phyloP scores from a whole-genome alignment of 192 early-diverging fungal species.

The Podila epigama region DNA sequence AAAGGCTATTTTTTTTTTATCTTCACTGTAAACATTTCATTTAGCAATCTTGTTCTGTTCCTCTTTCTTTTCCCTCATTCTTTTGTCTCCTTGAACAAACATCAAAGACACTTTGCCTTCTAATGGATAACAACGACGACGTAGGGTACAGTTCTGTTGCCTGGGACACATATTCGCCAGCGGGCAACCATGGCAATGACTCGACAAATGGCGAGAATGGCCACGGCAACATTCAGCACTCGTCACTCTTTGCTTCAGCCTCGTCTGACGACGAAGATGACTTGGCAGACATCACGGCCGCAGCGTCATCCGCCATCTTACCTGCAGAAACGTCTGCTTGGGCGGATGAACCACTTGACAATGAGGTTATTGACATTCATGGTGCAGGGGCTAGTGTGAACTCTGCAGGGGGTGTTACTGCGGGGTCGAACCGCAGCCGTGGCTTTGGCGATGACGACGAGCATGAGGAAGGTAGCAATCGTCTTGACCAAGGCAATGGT shows the following conservation, averaged over 20 bases:
- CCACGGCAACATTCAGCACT: conserved; percentile 2
- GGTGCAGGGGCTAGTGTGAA: not conserved
- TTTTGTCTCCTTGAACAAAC: not conserved
- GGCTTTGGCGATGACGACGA: conserved; percentile 13
- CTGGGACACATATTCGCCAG: conserved; percentile 44
- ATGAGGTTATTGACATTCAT: conserved; percentile 49
- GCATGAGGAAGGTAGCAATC: conserved; percentile 1
- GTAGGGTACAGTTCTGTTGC: conserved; percentile 48
- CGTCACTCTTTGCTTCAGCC: conserved; percentile 31
- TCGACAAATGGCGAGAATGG: conserved; percentile 1
- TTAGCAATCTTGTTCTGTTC: too few relatives aligned
- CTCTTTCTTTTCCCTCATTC: not conserved
- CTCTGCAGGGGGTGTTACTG: not conserved
- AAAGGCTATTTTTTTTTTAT: too few relatives aligned
- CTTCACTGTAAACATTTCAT: too few relatives aligned
- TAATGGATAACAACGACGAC: conserved; percentile 35
- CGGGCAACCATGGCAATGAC: conserved; percentile 14
- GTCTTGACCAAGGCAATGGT: too few relatives aligned
- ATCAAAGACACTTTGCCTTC: not conserved
- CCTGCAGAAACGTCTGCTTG: conserved; percentile 48
- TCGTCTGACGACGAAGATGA: conserved; percentile 43
- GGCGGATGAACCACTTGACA: conserved; percentile 47
- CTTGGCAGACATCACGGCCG: conserved; percentile 24
- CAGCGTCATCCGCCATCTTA: conserved; percentile 33
- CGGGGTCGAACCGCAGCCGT: not conserved